Evolutionary conservation across 1,139 yeast genomes (phyloP), one percentile per base, ranked within the genome.

Genomic region (Ashbya aceris): DNA sequence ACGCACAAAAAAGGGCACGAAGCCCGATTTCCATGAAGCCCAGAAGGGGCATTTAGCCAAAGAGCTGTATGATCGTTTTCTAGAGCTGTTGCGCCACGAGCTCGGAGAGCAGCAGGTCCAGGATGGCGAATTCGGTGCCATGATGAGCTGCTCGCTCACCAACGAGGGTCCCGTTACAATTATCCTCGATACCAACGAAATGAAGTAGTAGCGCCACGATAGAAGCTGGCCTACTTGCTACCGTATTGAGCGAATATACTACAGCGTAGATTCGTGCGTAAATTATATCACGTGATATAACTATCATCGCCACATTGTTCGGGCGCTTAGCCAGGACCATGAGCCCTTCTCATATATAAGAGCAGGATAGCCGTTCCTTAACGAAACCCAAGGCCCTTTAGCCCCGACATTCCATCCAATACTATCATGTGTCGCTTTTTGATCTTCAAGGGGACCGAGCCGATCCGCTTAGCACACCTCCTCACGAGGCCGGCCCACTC

Each of bases 401-500:
- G 3, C 23, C 23, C 23, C 23, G 5, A 17, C 6, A 17, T 4
- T 17, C 23, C 6, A 3, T 17, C 23, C 23, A 17, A 3, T 17
- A 17, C 23, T 6, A 11, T 4, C 9, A 61, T 61, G 66, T 61
- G 66, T 43, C 55, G 66, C 44, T 61, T 61, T 47, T 43, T 61
- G 27, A 61, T 61, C 11, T 60, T 56, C 40, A 58, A 60, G 62
- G 79, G 84, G 17, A 75, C 74, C 38, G 95, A 89, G 55, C 83
- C 95, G 4, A 85, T 87, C 64, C 74, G 83, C 38, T 72, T 91
- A 37, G 85, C 95, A 7, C 93, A 89, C 58, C 70, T 91, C 31
- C 71, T 91, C 43, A 91, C 98, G 2, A 76, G 87, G 46, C 98
- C 98, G 0, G 97, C 96, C 1, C 98, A 91, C 60, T 86, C 96